These are phyloP conservation scores for Pestalotiopsis sp. DNA, from an alignment of 2,329 filamentous ascomycete genomes.

Conservation along the genomic window DNA sequence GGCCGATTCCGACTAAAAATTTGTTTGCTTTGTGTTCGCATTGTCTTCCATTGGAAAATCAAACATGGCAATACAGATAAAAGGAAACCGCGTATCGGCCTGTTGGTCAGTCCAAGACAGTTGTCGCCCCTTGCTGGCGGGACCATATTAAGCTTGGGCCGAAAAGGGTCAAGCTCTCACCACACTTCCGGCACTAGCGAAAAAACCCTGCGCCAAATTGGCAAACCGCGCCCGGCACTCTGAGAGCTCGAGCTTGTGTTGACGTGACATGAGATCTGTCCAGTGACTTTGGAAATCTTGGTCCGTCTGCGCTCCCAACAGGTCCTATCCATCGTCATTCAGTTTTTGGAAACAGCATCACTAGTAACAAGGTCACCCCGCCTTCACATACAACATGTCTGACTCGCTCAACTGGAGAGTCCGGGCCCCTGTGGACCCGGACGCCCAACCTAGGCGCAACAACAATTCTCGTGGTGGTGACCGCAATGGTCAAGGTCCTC, in stretches of 20 bases:
- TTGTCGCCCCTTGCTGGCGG: not conserved
- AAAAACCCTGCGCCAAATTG: slow-evolving; percentile 1
- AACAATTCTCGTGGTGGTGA: not conserved
- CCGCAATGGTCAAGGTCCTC: not conserved
- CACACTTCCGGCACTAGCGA: not conserved
- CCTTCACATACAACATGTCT: not conserved
- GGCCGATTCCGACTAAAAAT: too few relatives aligned
- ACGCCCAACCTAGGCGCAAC: not conserved
- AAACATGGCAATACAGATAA: not conserved
- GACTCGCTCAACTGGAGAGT: slow-evolving; percentile 5
- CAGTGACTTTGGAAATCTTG: not conserved
- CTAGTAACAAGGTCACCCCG: not conserved
- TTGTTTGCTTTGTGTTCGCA: too few relatives aligned
- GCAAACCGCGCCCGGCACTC: not conserved
- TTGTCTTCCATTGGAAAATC: too few relatives aligned
- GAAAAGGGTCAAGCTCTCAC: not conserved
- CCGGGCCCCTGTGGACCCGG: not conserved
- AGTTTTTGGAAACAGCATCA: not conserved
- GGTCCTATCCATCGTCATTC: not conserved
- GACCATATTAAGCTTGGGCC: not conserved
- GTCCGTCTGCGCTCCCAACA: not conserved
- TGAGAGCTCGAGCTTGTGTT: not conserved
- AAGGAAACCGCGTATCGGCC: not conserved
- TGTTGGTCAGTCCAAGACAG: not conserved
- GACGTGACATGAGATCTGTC: not conserved